Evolutionary conservation across 2,329 filamentous ascomycete genomes (phyloP).

Genomic region (Elsinoe ampelina): DNA sequence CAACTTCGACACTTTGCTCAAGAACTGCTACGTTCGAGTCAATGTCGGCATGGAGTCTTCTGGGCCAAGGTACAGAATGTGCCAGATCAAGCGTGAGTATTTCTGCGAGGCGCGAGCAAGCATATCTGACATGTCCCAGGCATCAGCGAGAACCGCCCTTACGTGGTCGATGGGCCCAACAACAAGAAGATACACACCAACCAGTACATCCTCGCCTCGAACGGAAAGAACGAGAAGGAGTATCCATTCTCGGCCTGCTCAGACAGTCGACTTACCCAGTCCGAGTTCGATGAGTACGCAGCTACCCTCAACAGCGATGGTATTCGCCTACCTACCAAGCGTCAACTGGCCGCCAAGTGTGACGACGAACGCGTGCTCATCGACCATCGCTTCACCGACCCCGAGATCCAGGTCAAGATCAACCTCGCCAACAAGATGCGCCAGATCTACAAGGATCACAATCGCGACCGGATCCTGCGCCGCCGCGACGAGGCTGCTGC

Average conservation of each 20-base stretch:
- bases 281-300: slow-evolving; percentile 74
- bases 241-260: slow-evolving; percentile 90
- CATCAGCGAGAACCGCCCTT: slow-evolving; percentile 70
- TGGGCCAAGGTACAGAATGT: slow-evolving; percentile 76
- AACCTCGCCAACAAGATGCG: slow-evolving; percentile 60
- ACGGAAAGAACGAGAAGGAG: slow-evolving; percentile 73
- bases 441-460: slow-evolving; percentile 49
- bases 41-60: slow-evolving; percentile 64
- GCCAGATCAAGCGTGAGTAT: slow-evolving; percentile 66
- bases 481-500: slow-evolving; percentile 58
- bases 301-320: slow-evolving; percentile 63
- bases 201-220: slow-evolving; percentile 70
- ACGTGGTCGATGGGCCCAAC: slow-evolving; percentile 65
- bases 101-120: background rate
- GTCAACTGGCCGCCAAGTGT: slow-evolving; percentile 60
- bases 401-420: slow-evolving; percentile 72
- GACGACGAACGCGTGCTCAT: slow-evolving; percentile 72
- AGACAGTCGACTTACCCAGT: slow-evolving; percentile 67
- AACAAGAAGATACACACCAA: slow-evolving; percentile 75
- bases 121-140: slow-evolving; percentile 41
- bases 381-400: slow-evolving; percentile 71
- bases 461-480: slow-evolving; percentile 58
- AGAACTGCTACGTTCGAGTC: slow-evolving; percentile 76
- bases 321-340: slow-evolving; percentile 63
- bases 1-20: slow-evolving; percentile 71